These are phyloP conservation scores for Aurinia saxatilis DNA, from an alignment of 345 rosid genomes.

Conservation along the genomic window DNA sequence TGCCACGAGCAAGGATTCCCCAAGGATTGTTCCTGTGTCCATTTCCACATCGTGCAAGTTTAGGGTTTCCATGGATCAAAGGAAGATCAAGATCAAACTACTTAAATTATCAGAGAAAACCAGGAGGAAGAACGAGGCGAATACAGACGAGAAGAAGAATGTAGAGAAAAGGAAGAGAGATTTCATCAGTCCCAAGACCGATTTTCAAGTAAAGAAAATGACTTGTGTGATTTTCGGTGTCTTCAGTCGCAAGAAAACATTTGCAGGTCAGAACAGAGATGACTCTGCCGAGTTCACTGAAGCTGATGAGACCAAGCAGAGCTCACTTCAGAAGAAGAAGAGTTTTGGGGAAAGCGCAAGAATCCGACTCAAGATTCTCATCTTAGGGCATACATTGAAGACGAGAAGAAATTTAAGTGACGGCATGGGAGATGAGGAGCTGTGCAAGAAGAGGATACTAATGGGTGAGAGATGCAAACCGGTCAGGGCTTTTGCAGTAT, in stretches of 20 bases:
- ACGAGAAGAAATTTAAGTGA: constrained; percentile 14
- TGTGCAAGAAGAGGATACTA: constrained; percentile 73
- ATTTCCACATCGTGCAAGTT: constrained; percentile 1
- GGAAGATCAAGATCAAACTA: constrained; percentile 26
- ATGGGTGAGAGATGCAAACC: constrained; percentile 59
- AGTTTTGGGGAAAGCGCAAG: neutral
- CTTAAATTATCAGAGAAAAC: constrained; percentile 27
- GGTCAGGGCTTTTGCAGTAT: constrained; percentile 38
- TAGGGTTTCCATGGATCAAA: constrained; percentile 11
- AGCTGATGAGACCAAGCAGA: neutral
- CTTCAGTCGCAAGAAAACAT: constrained; percentile 22
- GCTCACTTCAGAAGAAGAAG: neutral
- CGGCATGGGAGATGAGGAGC: constrained; percentile 18
- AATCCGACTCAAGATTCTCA: constrained; percentile 18
- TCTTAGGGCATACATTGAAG: constrained; percentile 24
- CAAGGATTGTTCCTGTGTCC: neutral
- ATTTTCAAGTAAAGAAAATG: constrained; percentile 20
- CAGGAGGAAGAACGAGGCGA: neutral
- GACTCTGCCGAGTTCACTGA: neutral
- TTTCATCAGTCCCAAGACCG: neutral
- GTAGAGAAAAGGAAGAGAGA: constrained; percentile 1
- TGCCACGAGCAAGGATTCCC: neutral
- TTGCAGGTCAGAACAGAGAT: constrained; percentile 1
- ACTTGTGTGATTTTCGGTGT: constrained; percentile 23
- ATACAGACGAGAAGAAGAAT: neutral